Conservation (phyloP, 2,329 filamentous ascomycete genomes). For the Dothiorella sarmentorum region DNA sequence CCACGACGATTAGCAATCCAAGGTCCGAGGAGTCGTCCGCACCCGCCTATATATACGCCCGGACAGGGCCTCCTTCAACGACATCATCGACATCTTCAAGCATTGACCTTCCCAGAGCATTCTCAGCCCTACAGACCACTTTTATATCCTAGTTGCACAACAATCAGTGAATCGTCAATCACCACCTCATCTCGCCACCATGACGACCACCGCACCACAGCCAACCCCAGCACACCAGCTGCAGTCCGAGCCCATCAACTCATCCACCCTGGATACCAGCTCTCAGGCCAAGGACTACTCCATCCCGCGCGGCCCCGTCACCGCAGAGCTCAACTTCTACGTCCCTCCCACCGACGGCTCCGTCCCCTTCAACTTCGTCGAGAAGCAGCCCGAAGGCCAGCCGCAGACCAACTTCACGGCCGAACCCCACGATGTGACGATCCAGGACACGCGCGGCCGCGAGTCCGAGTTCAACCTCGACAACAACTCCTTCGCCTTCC, state of each 20-base stretch:
- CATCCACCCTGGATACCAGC: conserved; percentile 28
- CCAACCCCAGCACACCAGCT: conserved; percentile 44
- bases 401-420: conserved; percentile 63
- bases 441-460: conserved; percentile 71
- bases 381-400: conserved; percentile 57
- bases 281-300: conserved; percentile 26
- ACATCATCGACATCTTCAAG: neutral
- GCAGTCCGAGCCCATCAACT: conserved; percentile 26
- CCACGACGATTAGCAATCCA: conserved; percentile 11
- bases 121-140: neutral
- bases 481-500: conserved; percentile 68
- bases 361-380: conserved; percentile 64
- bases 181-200: conserved; percentile 27
- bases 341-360: conserved; percentile 57
- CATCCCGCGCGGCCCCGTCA: conserved; percentile 59
- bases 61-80: conserved; percentile 1
- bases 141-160: too few relatives aligned
- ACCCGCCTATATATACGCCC: neutral
- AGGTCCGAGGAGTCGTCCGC: neutral
- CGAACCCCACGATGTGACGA: conserved; percentile 48
- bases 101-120: neutral
- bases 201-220: conserved; percentile 42
- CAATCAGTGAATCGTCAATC: neutral
- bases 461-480: conserved; percentile 67
- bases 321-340: conserved; percentile 65